A percentile compares a stretch with the other conserved stretches of the same genome.
Evolutionary conservation across 1,139 yeast species (phyloP).

Genomic region (Kurtzmaniella quercitrusa): DNA sequence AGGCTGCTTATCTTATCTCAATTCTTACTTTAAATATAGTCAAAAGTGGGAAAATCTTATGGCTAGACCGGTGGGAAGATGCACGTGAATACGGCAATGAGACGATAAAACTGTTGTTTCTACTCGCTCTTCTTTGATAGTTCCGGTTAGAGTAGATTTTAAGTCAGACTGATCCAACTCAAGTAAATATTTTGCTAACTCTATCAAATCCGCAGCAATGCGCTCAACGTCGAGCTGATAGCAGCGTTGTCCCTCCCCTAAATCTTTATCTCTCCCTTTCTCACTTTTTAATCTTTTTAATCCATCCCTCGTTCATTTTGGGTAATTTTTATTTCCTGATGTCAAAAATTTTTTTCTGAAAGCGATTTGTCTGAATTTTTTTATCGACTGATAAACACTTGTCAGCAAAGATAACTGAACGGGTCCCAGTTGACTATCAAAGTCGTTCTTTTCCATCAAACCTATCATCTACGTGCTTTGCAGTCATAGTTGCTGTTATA

Average conservation of each 20-base stretch:
- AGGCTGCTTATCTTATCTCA: conserved; percentile 1
- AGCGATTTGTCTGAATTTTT: conserved; percentile 1
- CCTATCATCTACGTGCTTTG: too few relatives aligned
- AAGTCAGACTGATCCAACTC: too few relatives aligned
- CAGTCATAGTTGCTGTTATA: too few relatives aligned
- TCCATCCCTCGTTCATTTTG: neutral
- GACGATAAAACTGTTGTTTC: neutral
- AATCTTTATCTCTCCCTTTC: neutral
- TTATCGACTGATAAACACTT: conserved; percentile 3
- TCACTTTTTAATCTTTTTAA: neutral
- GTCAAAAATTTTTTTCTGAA: conserved; percentile 2
- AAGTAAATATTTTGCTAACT: too few relatives aligned
- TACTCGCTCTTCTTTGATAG: neutral
- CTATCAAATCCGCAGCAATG: too few relatives aligned
- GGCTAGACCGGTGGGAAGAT: too few relatives aligned
- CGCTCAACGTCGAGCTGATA: too few relatives aligned
- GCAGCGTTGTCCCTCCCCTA: too few relatives aligned
- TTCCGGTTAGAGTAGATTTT: too few relatives aligned
- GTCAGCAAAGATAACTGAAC: neutral
- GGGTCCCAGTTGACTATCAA: neutral
- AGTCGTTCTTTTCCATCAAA: neutral
- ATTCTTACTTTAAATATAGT: neutral
- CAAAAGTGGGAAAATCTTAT: too few relatives aligned
- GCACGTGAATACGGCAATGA: too few relatives aligned
- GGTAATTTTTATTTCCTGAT: neutral